A percentile compares a stretch with the other conserved stretches of the same genome.
phyloP scores from a whole-genome alignment of 1,139 yeast genomes.

The Hanseniaspora sp. region DNA sequence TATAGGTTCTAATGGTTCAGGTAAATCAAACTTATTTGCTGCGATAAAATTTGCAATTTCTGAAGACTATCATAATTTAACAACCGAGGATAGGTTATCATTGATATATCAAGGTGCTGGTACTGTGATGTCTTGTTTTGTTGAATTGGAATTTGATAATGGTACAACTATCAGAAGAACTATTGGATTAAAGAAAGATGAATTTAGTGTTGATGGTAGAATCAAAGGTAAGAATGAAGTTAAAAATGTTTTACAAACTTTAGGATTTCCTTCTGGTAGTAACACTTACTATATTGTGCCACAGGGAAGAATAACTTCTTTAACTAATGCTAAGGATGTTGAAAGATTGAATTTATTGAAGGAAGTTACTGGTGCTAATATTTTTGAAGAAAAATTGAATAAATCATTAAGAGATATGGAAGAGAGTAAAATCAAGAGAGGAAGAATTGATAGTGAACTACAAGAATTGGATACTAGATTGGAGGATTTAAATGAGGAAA shows the following conservation, averaged over 20 bases:
- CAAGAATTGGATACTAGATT: constrained; percentile 59
- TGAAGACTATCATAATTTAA: constrained; percentile 79
- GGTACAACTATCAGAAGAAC: constrained; percentile 74
- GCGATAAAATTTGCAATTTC: constrained; percentile 88
- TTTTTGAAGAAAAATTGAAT: constrained; percentile 69
- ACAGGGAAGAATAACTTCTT: constrained; percentile 76
- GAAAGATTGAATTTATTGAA: constrained; percentile 71
- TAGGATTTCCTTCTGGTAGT: constrained; percentile 56
- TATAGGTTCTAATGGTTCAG: constrained; percentile 93
- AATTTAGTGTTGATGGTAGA: constrained; percentile 64
- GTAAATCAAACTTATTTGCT: constrained; percentile 90
- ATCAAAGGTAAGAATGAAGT: constrained; percentile 73
- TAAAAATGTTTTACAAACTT: constrained; percentile 74
- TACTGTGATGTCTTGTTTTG: constrained; percentile 85
- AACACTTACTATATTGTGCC: constrained; percentile 96
- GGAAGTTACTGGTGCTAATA: constrained; percentile 91
- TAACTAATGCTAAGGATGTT: constrained; percentile 79
- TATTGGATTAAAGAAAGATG: constrained; percentile 85
- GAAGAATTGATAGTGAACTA: constrained; percentile 66
- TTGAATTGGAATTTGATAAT: constrained; percentile 80
- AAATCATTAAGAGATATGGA: constrained; percentile 75
- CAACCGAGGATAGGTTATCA: constrained; percentile 82
- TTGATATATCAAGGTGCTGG: constrained; percentile 86
- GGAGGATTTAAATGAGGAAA: constrained; percentile 69
- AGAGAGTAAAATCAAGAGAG: constrained; percentile 56